Evolutionary conservation across 768 basidiomycete species (phyloP).

Genomic region (Phaffia tasmanica): DNA sequence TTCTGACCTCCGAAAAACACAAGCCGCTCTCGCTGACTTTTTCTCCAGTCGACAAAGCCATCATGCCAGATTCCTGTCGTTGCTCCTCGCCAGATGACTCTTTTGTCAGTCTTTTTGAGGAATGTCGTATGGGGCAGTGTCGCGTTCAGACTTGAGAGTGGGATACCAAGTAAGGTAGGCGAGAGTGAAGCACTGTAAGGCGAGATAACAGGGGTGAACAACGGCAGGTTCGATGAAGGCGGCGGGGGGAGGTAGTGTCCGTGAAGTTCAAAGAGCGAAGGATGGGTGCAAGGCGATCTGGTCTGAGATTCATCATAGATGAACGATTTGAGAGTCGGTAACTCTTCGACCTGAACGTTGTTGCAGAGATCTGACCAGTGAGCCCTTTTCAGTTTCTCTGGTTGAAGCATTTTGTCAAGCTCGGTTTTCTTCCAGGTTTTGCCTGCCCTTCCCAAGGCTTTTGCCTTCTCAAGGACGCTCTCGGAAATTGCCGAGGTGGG

Average conservation of each 20-base stretch:
- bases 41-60: slow-evolving; percentile 7
- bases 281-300: neutral
- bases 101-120: slow-evolving; percentile 11
- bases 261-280: neutral
- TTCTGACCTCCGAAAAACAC: neutral
- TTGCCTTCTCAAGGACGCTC: neutral
- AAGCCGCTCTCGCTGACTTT: slow-evolving; percentile 13
- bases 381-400: no score
- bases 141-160: slow-evolving; percentile 13
- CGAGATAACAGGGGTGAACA: neutral
- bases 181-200: slow-evolving; percentile 7
- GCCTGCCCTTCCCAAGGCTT: slow-evolving; percentile 6
- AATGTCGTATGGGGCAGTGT: slow-evolving; percentile 7
- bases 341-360: no score
- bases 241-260: neutral
- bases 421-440: neutral
- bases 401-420: no score
- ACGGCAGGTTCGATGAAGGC: neutral
- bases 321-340: no score
- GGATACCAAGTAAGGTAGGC: slow-evolving; percentile 9
- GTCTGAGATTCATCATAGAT: neutral
- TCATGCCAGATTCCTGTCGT: slow-evolving; percentile 20
- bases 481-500: slow-evolving; percentile 1
- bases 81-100: slow-evolving; percentile 22
- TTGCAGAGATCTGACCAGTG: no score